Conservation (phyloP, 2,329 filamentous ascomycete genomes). For the Scleromitrula shiraiana region DNA sequence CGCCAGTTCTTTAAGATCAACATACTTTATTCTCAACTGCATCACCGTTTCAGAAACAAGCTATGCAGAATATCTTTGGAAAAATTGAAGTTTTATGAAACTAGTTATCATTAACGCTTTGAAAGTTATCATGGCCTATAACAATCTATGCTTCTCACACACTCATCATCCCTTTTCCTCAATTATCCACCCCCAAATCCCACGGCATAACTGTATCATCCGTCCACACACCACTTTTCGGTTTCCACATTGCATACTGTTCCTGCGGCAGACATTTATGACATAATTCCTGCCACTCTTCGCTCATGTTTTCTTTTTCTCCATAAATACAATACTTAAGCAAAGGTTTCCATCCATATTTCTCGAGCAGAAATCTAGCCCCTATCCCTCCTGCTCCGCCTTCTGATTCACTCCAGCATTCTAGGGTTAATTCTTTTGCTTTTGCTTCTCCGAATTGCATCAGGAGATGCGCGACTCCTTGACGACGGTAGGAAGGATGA, state of each 20-base stretch:
- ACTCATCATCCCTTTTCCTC: background rate
- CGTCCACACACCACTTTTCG: background rate
- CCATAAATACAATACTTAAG: background rate
- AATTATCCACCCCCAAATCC: constrained; percentile 1
- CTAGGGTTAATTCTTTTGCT: background rate
- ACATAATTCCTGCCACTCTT: background rate
- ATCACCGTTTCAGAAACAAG: no score
- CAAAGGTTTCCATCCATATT: background rate
- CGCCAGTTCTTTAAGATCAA: no score
- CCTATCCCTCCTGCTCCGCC: background rate
- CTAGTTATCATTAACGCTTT: background rate
- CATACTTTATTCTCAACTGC: no score
- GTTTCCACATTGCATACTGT: constrained; percentile 2
- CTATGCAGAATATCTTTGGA: no score
- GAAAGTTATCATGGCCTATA: background rate
- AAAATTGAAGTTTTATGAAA: background rate
- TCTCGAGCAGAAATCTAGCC: constrained; percentile 1
- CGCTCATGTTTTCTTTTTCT: background rate
- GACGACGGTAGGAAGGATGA: background rate
- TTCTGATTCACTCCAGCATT: background rate
- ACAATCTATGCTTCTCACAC: no score
- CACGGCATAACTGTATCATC: background rate
- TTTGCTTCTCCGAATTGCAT: background rate
- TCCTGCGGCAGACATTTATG: background rate
- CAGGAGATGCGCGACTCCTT: background rate